Conservation (phyloP, 192 early-diverging fungal species). For the Umbelopsis ramanniana region DNA sequence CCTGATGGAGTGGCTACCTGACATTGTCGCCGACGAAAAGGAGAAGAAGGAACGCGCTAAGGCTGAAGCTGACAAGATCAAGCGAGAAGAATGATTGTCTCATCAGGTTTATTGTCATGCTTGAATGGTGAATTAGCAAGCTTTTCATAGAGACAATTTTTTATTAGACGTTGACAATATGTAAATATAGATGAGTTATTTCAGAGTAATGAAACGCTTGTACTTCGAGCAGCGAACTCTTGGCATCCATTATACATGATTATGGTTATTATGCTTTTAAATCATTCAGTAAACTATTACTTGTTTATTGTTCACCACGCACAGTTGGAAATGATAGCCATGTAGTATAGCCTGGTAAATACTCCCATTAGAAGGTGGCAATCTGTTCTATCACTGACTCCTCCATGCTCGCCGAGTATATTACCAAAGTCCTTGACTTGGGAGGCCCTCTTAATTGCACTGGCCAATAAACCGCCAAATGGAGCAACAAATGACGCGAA, state of each 20-base stretch:
- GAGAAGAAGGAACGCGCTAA: conserved; percentile 38
- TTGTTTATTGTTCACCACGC: background rate
- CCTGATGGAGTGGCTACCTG: conserved; percentile 60
- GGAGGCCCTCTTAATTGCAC: conserved; percentile 90
- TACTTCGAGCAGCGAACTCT: background rate
- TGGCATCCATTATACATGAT: too few species aligned
- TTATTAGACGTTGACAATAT: background rate
- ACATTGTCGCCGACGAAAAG: conserved; percentile 49
- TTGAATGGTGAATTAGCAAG: background rate
- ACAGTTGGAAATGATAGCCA: background rate
- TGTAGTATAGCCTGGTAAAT: conserved; percentile 58
- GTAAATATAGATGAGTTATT: conserved; percentile 3
- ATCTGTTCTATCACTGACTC: conserved; percentile 93
- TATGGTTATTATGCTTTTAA: too few species aligned
- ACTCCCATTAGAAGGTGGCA: conserved; percentile 95
- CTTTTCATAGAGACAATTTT: background rate
- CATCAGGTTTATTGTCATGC: background rate
- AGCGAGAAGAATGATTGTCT: background rate
- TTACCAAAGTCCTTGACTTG: conserved; percentile 94
- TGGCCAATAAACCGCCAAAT: conserved; percentile 96
- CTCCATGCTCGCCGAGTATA: conserved; percentile 93
- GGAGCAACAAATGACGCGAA: conserved; percentile 93
- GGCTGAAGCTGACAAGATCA: conserved; percentile 5
- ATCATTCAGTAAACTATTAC: too few species aligned
- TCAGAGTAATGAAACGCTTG: background rate